These are phyloP conservation scores for Gynochthodes officinalis DNA, from an alignment of 257 asterid species.

Conservation along the genomic window DNA sequence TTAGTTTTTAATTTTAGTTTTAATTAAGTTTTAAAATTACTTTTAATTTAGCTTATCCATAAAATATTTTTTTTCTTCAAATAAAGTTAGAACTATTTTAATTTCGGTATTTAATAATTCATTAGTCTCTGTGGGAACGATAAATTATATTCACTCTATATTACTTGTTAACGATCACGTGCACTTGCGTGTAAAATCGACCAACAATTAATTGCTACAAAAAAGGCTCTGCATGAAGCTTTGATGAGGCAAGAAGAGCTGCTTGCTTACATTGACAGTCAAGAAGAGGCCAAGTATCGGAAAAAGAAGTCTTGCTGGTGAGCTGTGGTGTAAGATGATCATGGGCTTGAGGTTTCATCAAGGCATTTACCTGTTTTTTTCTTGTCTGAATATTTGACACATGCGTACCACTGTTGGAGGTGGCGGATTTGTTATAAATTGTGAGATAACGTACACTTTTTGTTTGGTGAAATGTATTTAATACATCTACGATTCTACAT, in stretches of 20 bases:
- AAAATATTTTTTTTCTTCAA: too few relatives aligned
- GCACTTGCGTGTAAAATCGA: too few relatives aligned
- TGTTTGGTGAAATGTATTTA: neutral
- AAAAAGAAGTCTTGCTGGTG: conserved; percentile 83
- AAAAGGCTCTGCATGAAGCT: conserved; percentile 94
- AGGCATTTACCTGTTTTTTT: neutral
- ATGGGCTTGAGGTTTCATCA: neutral
- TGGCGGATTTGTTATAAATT: neutral
- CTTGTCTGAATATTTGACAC: neutral
- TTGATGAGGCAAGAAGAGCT: conserved; percentile 96
- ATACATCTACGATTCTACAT: neutral
- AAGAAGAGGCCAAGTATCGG: conserved; percentile 75
- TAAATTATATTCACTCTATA: too few relatives aligned
- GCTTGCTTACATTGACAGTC: conserved; percentile 86
- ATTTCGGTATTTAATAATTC: too few relatives aligned
- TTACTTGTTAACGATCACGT: too few relatives aligned
- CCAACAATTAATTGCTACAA: conserved; percentile 89
- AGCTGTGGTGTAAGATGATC: neutral
- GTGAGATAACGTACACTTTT: conserved; percentile 1
- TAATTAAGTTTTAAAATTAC: too few relatives aligned
- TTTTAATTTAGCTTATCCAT: too few relatives aligned
- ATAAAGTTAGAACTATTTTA: too few relatives aligned
- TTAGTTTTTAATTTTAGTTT: too few relatives aligned
- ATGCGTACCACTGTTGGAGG: conserved; percentile 3
- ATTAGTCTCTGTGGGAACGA: too few relatives aligned